phyloP scores from a whole-genome alignment of 768 basidiomycete genomes.

The Strobilomyces confusus region DNA sequence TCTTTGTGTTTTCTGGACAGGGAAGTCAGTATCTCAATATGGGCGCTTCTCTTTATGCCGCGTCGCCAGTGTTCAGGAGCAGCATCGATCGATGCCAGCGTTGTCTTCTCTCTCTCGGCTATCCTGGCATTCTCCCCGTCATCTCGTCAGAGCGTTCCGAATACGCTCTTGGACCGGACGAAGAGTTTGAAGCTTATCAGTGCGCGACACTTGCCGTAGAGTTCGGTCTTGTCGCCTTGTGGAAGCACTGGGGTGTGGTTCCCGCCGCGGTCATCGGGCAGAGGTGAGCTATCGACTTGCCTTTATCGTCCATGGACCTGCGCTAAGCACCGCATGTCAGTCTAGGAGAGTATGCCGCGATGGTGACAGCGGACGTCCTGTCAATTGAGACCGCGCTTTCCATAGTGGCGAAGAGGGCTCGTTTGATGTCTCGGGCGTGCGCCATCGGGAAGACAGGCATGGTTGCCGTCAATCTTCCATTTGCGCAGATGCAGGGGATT shows the following conservation, averaged over 20 bases:
- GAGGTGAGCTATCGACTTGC: slow-evolving; percentile 42
- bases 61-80: slow-evolving; percentile 18
- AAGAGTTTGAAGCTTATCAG: slow-evolving; percentile 47
- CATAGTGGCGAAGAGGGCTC: slow-evolving; percentile 25
- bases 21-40: slow-evolving; percentile 66
- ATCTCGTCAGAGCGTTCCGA: slow-evolving; percentile 30
- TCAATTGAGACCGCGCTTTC: slow-evolving; percentile 52
- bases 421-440: slow-evolving; percentile 53
- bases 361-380: slow-evolving; percentile 45
- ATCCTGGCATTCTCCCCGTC: slow-evolving; percentile 46
- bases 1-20: slow-evolving; percentile 75
- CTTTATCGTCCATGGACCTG: neutral
- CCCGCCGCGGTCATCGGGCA: slow-evolving; percentile 65
- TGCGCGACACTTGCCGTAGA: slow-evolving; percentile 57
- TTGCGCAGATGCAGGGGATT: slow-evolving; percentile 32
- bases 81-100: slow-evolving; percentile 57
- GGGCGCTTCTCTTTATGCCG: slow-evolving; percentile 54
- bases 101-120: slow-evolving; percentile 46
- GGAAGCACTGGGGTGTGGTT: slow-evolving; percentile 64
- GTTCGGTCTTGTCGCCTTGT: slow-evolving; percentile 57
- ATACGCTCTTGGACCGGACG: slow-evolving; percentile 21
- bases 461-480: slow-evolving; percentile 48
- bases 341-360: slow-evolving; percentile 55
- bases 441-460: slow-evolving; percentile 47
- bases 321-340: slow-evolving; percentile 33